Evolutionary conservation across 768 basidiomycete species (phyloP).

Genomic region (Calocybe indica): DNA sequence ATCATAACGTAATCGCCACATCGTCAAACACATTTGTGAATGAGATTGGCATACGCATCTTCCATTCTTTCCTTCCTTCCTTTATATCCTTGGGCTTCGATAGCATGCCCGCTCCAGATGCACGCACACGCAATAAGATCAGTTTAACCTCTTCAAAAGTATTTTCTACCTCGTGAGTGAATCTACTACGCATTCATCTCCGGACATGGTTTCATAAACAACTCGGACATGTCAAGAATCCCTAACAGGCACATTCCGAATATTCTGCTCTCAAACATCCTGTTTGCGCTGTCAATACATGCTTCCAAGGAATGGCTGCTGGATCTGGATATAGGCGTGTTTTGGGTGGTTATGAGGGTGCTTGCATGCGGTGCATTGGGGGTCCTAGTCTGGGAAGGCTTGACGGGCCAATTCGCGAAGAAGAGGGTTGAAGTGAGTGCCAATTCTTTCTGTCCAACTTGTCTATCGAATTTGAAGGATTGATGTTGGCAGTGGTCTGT

Average conservation of each 20-base stretch:
- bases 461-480: background rate
- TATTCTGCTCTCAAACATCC: constrained; percentile 53
- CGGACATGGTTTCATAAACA: constrained; percentile 6
- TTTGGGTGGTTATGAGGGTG: constrained; percentile 73
- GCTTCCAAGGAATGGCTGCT: constrained; percentile 65
- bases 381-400: constrained; percentile 52
- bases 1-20: background rate
- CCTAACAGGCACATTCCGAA: constrained; percentile 47
- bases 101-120: constrained; percentile 59
- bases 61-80: background rate
- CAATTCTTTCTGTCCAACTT: background rate
- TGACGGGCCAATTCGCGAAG: constrained; percentile 47
- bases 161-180: constrained; percentile 47
- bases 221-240: constrained; percentile 33
- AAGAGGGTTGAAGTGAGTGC: constrained; percentile 54
- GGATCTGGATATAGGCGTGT: constrained; percentile 59
- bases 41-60: constrained; percentile 1
- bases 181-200: background rate
- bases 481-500: constrained; percentile 55
- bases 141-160: constrained; percentile 51
- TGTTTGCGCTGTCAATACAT: constrained; percentile 59
- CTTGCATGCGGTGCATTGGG: constrained; percentile 69
- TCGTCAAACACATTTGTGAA: background rate
- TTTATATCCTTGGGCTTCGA: constrained; percentile 6
- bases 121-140: constrained; percentile 59